Evolutionary conservation across 257 asterid species (phyloP).

Genomic region (Jaltomata sinuosa): DNA sequence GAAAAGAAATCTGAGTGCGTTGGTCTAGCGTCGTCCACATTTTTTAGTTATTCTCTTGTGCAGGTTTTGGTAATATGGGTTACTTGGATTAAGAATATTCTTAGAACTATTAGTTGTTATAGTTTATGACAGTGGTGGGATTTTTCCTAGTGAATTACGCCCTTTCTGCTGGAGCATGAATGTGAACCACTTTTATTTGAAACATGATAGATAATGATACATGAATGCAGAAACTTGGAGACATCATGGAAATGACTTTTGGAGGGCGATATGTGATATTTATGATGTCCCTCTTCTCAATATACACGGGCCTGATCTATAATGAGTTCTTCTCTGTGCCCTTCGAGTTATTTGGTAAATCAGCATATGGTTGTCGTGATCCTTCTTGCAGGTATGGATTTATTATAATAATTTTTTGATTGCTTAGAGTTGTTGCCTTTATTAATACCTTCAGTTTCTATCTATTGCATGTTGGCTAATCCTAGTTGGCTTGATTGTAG

Average conservation of each 20-base stretch:
- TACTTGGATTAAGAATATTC: not conserved
- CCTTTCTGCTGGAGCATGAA: not conserved
- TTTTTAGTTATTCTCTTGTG: not conserved
- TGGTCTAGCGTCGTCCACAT: not conserved
- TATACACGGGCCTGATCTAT: slow-evolving; percentile 91
- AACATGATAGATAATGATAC: slow-evolving; percentile 8
- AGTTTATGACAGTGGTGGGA: not conserved
- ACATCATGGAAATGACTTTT: slow-evolving; percentile 93
- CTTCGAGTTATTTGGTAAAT: slow-evolving; percentile 69
- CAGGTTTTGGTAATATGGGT: not conserved
- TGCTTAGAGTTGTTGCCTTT: not conserved
- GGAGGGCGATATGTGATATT: slow-evolving; percentile 95
- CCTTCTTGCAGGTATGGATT: slow-evolving; percentile 72
- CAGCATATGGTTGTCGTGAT: slow-evolving; percentile 92
- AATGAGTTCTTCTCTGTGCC: slow-evolving; percentile 95
- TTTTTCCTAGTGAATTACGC: not conserved
- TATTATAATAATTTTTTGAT: slow-evolving; percentile 1
- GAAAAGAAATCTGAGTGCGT: not conserved
- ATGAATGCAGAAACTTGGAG: slow-evolving; percentile 92
- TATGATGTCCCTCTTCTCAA: slow-evolving; percentile 93
- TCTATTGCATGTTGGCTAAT: slow-evolving; percentile 9
- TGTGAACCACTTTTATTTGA: not conserved
- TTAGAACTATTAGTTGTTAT: not conserved
- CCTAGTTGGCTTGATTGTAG: slow-evolving; percentile 32
- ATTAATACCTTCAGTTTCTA: not conserved